Evolutionary conservation across 140 eudicot species (phyloP).

Genomic region (Oenanthe javanica): DNA sequence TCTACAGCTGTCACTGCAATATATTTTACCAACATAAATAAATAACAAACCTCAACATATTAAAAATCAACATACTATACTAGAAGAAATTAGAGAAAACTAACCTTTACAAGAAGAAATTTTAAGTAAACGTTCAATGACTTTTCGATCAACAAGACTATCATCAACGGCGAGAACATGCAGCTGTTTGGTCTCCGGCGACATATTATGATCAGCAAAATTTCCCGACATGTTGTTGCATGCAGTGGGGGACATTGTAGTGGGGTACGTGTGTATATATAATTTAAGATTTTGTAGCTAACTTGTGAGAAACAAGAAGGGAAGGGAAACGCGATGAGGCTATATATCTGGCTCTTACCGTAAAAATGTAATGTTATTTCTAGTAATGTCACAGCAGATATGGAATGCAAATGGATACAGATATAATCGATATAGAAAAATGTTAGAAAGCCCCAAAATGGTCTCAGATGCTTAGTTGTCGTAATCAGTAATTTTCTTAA

Average conservation of each 20-base stretch:
- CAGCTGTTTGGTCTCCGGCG: conserved; percentile 26
- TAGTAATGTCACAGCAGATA: neutral
- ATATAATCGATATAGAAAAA: neutral
- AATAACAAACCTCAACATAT: neutral
- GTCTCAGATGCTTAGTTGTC: too few species aligned
- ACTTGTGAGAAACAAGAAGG: too few species aligned
- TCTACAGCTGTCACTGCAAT: conserved; percentile 87
- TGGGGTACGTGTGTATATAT: neutral
- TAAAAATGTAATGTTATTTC: neutral
- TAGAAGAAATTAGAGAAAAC: too few species aligned
- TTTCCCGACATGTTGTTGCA: conserved; percentile 11
- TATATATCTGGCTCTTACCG: neutral
- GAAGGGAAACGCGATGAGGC: too few species aligned
- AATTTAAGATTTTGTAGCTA: too few species aligned
- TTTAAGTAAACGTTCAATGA: conserved; percentile 71
- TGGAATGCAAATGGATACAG: neutral
- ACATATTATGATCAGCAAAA: neutral
- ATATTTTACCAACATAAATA: neutral
- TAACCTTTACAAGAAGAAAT: conserved; percentile 32
- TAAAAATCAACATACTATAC: conserved; percentile 29
- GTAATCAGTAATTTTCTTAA: too few species aligned
- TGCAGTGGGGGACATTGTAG: conserved; percentile 9
- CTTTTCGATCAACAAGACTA: conserved; percentile 71
- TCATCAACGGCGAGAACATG: conserved; percentile 96
- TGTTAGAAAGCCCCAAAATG: too few species aligned